Percentiles rank a stretch among this genome's conserved stretches.
Conservation (phyloP, 1,284 basidiomycete genomes). For the Ceratobasidium sp. region DNA sequence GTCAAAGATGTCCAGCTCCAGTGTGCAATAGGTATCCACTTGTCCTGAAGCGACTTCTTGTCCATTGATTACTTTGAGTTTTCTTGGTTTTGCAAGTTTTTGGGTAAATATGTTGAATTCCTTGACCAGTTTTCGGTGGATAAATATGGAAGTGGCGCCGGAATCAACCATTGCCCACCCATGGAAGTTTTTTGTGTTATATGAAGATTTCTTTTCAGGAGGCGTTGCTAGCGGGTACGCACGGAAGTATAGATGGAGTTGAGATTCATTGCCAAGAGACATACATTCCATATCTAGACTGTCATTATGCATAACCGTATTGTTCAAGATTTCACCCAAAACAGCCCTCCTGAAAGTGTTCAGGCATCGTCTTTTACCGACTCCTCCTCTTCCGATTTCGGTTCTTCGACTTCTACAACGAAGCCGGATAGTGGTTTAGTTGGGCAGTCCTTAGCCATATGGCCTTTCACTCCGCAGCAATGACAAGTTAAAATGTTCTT, state of each 20-base stretch:
- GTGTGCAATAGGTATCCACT: background rate
- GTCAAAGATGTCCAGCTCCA: background rate
- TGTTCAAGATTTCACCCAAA: conserved; percentile 17
- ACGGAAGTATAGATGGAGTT: background rate
- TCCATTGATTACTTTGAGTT: background rate
- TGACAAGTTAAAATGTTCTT: background rate
- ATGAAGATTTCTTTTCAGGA: too few species aligned
- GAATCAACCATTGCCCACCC: too few species aligned
- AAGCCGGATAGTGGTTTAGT: background rate
- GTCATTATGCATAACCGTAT: background rate
- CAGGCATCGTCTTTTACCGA: background rate
- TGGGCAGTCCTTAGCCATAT: conserved; percentile 1
- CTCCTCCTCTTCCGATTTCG: background rate
- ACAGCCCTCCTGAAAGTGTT: background rate
- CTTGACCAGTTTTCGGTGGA: background rate
- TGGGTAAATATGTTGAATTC: background rate
- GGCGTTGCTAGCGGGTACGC: too few species aligned
- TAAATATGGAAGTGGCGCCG: background rate
- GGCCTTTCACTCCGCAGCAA: background rate
- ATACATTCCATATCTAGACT: background rate
- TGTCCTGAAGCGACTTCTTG: background rate
- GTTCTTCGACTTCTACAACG: background rate
- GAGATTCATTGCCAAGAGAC: background rate
- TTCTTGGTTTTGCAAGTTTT: too few species aligned
- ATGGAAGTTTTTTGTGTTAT: too few species aligned